Conservation (phyloP, 345 rosid species). For the Eucalyptus pauciflora region DNA sequence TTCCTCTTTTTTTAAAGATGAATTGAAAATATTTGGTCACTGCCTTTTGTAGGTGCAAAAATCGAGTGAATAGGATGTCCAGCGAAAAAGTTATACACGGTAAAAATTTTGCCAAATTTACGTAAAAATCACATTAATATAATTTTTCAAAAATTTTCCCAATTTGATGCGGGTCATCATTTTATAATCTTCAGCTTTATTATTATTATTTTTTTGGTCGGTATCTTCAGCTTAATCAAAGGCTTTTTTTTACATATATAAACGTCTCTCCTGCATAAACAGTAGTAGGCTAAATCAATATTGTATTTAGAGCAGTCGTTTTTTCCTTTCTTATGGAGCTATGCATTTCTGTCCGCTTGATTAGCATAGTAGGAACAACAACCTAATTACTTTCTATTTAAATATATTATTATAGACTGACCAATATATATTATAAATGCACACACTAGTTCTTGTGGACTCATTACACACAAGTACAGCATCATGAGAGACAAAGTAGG, state of each 20-base stretch:
- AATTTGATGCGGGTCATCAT: too few species aligned
- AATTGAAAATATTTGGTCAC: too few species aligned
- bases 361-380: not conserved
- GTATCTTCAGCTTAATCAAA: not conserved
- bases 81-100: too few species aligned
- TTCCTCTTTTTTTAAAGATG: fast-evolving
- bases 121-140: too few species aligned
- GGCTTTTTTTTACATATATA: constrained; percentile 8
- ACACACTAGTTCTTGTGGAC: not conserved
- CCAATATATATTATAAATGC: not conserved
- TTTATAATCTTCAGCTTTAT: too few species aligned
- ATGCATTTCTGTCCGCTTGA: not conserved
- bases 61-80: too few species aligned
- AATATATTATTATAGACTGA: not conserved
- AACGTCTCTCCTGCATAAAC: constrained; percentile 12
- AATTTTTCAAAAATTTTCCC: too few species aligned
- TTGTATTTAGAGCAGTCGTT: not conserved
- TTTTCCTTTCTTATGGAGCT: not conserved
- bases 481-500: not conserved
- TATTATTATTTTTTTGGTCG: too few species aligned
- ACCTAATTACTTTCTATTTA: not conserved
- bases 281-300: not conserved
- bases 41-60: too few species aligned
- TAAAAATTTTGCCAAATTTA: too few species aligned
- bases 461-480: not conserved